These are phyloP conservation scores for Yarrowia phangngaensis DNA, from an alignment of 805 yeast species.

Conservation along the genomic window DNA sequence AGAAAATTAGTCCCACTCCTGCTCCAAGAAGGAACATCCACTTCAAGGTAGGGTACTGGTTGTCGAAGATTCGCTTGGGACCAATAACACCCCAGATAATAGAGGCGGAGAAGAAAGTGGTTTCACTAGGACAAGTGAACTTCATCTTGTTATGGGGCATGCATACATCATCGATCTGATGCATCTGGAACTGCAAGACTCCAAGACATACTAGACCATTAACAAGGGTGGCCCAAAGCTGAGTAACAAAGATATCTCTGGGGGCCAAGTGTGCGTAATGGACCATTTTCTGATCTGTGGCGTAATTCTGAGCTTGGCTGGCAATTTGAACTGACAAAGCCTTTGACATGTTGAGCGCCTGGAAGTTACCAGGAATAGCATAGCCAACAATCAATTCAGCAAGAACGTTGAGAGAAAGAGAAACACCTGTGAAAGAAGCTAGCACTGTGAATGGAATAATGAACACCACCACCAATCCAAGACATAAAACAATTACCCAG, in stretches of 20 bases:
- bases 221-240: slow-evolving; percentile 35
- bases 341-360: slow-evolving; percentile 55
- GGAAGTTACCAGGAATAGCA: slow-evolving; percentile 57
- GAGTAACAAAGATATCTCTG: slow-evolving; percentile 30
- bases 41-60: slow-evolving; percentile 34
- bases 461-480: slow-evolving; percentile 51
- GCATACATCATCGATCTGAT: slow-evolving; percentile 37
- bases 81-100: slow-evolving; percentile 45
- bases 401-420: slow-evolving; percentile 56
- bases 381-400: slow-evolving; percentile 64
- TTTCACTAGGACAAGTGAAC: slow-evolving; percentile 41
- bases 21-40: slow-evolving; percentile 32
- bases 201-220: slow-evolving; percentile 35
- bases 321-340: slow-evolving; percentile 60
- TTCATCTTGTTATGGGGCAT: slow-evolving; percentile 34
- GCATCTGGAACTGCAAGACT: slow-evolving; percentile 38
- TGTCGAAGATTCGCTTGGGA: slow-evolving; percentile 43
- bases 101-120: slow-evolving; percentile 50
- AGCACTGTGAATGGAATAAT: slow-evolving; percentile 60
- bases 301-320: slow-evolving; percentile 54
- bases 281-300: slow-evolving; percentile 56
- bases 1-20: slow-evolving; percentile 32
- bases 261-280: slow-evolving; percentile 46
- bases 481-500: slow-evolving; percentile 57
- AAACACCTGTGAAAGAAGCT: slow-evolving; percentile 55